These are phyloP conservation scores for Cryphonectria naterciae DNA, from an alignment of 2,329 filamentous ascomycete species.

Conservation along the genomic window DNA sequence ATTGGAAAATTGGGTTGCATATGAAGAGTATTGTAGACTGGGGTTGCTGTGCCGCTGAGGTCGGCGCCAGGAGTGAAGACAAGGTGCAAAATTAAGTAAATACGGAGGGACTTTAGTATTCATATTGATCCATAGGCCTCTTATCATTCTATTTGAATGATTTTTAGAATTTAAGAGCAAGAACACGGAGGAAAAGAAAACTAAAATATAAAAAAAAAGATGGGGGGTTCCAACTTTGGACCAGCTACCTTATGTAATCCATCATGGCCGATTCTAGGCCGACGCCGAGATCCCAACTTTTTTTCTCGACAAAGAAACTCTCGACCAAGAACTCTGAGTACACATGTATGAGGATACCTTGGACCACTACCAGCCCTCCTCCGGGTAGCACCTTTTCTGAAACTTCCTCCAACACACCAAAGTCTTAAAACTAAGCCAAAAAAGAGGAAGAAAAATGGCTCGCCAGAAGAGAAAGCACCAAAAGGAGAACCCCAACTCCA, in stretches of 20 bases:
- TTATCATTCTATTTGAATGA: background rate
- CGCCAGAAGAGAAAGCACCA: slow-evolving; percentile 28
- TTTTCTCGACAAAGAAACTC: slow-evolving; percentile 6
- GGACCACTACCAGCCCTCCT: background rate
- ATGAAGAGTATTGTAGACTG: no score
- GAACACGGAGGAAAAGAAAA: no score
- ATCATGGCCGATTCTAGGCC: slow-evolving; percentile 15
- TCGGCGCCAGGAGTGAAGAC: no score
- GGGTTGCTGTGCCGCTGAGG: no score
- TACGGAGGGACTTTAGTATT: no score
- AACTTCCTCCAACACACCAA: background rate
- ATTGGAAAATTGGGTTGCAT: no score
- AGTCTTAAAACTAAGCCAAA: background rate
- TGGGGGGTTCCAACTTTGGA: background rate
- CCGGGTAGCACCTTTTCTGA: background rate
- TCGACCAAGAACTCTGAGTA: background rate
- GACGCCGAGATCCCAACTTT: slow-evolving; percentile 26
- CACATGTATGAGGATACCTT: background rate
- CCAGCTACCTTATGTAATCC: slow-evolving; percentile 16
- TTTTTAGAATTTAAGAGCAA: background rate
- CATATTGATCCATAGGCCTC: no score
- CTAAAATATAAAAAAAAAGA: no score
- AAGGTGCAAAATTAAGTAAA: no score
- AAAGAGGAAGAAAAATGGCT: slow-evolving; percentile 30
- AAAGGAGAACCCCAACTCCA: slow-evolving; percentile 29